Base-by-base conservation (phyloP, 164 flowering plant species). In the Magnolia changhungtana region DNA sequence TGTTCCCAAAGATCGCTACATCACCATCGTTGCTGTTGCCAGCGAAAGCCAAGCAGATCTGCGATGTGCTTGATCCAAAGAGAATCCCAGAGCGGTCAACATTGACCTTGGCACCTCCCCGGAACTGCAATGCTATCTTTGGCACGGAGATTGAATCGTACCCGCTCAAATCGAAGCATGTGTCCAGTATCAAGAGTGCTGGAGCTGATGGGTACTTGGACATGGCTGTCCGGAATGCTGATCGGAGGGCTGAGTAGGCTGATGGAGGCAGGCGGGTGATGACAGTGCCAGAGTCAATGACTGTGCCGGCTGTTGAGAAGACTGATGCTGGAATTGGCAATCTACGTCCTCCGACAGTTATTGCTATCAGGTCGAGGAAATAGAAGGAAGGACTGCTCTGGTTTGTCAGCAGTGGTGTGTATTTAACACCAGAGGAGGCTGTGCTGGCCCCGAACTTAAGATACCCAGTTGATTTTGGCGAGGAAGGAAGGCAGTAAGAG, bases 271-370 rank as follows among this genome's bases (percentile, higher is more conserved):
- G 76, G 0, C 90, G 84, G 5, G 88, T 85, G 13, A 91, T 87
- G 67, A 86, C 90, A 1, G 90, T 88, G 0, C 95, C 92, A 1
- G 92, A 88, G 82, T 90, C 91, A 11, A 90, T 87, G 10, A 87
- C 50, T 0, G 85, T 81, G 31, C 86, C 86, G 0, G 82, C 63
- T 0, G 67, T 61, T 1, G 82, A 51, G 69, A 86, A 86, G 27
- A 59, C 67, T 10, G 73, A 55, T 2, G 50, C n/a, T 16, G 77
- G 16, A 8, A 87, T 80, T 0, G 81, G 61, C n/a, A 87, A 49
- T 50, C 31, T 72, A 9, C 24, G 64, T 1, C 86, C 87, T 1
- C 83, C 86, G 0, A 88, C 85, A 5, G 55, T 71, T 2, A 88
- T 82, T 0, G 72, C 81, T 5, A 66, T 50, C 29, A 86, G 52